Conservation (phyloP, 768 basidiomycete species). For the Tricholoma sp. region DNA sequence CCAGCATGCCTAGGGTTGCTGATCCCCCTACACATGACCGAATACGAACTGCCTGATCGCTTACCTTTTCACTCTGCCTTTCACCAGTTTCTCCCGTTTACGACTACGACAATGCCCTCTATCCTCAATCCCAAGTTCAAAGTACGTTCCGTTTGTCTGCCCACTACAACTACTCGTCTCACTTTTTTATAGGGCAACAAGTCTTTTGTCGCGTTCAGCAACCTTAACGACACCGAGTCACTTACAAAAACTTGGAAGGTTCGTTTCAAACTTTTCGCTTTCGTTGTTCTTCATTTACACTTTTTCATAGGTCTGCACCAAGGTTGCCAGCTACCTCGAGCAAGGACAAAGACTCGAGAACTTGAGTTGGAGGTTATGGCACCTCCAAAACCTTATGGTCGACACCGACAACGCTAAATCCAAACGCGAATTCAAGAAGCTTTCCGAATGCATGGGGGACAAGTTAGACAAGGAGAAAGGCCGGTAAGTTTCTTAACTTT, state of each 20-base stretch:
- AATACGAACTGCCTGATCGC: too few species aligned
- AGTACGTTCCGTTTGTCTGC: slow-evolving; percentile 31
- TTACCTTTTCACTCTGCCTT: too few species aligned
- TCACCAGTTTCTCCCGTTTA: slow-evolving; percentile 1
- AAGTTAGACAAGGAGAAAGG: slow-evolving; percentile 93
- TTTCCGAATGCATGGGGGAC: slow-evolving; percentile 85
- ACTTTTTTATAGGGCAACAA: slow-evolving; percentile 69
- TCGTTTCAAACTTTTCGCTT: slow-evolving; percentile 11
- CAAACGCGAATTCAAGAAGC: slow-evolving; percentile 86
- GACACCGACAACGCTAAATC: slow-evolving; percentile 86
- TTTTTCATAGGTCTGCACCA: slow-evolving; percentile 67
- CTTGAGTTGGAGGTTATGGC: slow-evolving; percentile 90
- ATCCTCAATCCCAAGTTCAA: slow-evolving; percentile 87
- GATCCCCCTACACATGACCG: too few species aligned
- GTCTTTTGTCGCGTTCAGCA: slow-evolving; percentile 90
- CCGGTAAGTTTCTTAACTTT: slow-evolving; percentile 53
- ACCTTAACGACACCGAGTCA: slow-evolving; percentile 78
- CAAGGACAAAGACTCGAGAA: slow-evolving; percentile 90
- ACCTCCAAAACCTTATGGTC: slow-evolving; percentile 87
- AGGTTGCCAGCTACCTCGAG: slow-evolving; percentile 87
- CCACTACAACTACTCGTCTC: not conserved
- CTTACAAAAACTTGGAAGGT: slow-evolving; percentile 93
- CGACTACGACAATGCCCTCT: slow-evolving; percentile 55
- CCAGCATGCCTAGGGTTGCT: too few species aligned
- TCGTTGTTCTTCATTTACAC: not conserved